A percentile compares a stretch with the other conserved stretches of the same genome.
phyloP scores from a whole-genome alignment of 2,329 filamentous ascomycete species.

The Talaromyces sp. region DNA sequence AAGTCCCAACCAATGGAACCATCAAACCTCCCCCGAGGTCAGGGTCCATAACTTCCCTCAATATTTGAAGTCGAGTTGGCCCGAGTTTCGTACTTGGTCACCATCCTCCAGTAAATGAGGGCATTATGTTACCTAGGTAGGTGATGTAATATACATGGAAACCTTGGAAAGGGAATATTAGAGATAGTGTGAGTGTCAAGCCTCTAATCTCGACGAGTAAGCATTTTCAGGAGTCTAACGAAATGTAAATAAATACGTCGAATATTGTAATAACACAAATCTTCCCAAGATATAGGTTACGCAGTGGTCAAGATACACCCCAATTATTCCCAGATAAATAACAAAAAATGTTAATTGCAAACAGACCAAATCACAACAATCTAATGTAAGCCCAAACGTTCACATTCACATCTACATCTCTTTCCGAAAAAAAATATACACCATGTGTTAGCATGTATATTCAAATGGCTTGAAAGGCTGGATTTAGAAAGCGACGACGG shows the following conservation, averaged over 20 bases:
- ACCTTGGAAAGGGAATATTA: no score
- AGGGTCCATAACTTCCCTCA: no score
- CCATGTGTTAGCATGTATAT: background rate
- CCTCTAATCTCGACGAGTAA: no score
- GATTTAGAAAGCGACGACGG: conserved; percentile 15
- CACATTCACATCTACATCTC: background rate
- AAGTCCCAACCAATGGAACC: no score
- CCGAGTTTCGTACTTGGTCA: no score
- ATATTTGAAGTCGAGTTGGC: no score
- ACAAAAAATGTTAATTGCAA: background rate
- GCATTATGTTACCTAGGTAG: no score
- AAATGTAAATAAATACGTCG: background rate
- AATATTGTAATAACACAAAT: background rate
- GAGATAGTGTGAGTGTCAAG: no score
- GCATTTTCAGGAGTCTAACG: background rate
- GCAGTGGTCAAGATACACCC: background rate
- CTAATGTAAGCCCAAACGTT: background rate
- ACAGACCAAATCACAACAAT: background rate
- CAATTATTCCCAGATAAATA: background rate
- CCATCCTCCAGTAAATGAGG: no score
- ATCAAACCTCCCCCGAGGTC: no score
- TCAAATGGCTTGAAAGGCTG: background rate
- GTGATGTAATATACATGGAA: no score
- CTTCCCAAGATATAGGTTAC: background rate
- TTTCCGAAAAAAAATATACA: background rate